Base-by-base conservation (phyloP, 2,329 filamentous ascomycete genomes). In the Aspergillus glaucus region DNA sequence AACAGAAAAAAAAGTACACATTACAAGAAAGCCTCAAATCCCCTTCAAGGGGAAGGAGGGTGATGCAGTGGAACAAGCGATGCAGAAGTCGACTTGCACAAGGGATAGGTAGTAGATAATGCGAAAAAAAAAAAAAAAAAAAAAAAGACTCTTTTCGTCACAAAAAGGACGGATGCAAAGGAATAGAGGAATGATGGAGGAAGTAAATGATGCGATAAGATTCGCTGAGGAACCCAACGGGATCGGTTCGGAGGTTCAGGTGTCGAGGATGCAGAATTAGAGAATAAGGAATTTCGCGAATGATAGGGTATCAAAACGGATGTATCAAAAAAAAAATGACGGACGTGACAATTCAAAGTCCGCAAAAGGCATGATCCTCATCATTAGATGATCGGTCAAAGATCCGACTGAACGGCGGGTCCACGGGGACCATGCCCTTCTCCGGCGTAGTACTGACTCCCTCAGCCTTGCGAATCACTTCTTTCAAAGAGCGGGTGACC, bases 381-480 rank as follows among this genome's bases (percentile, higher is more conserved):
- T 66, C 57, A 55, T 61, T 55, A 43, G 63, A 55, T 24, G 72
- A 65, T 51, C 70, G 69, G 45, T 71, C 62, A 50, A 77, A 77
- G 19, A 77, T 75, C 48, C 71, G 70, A 57, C 72, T 73, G 55
- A 76, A 75, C 17, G 72, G 68, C 17, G 72, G 73, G 56, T 73
- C 68, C 34, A 66, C 64, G 24, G 61, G 60, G 17, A 62, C 62
- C 1, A 56, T 51, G 46, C 57, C 55, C 40, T 54, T 51, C 40
- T 64, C 55, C 43, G 68, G 53, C 52, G 61, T 55, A 36, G 57
- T 44, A 17, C 64, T 60, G 12, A 75, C 73, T n/a, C 70, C 70
- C 53, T 77, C 74, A 39, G 73, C 74, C 60, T 71, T 74, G 50
- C 74, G 72, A 41, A 77, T 68, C 43, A 75, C 69, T 50, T 76